Evolutionary conservation across 2,329 filamentous ascomycete species (phyloP).

Genomic region (Colletotrichum trifolii): DNA sequence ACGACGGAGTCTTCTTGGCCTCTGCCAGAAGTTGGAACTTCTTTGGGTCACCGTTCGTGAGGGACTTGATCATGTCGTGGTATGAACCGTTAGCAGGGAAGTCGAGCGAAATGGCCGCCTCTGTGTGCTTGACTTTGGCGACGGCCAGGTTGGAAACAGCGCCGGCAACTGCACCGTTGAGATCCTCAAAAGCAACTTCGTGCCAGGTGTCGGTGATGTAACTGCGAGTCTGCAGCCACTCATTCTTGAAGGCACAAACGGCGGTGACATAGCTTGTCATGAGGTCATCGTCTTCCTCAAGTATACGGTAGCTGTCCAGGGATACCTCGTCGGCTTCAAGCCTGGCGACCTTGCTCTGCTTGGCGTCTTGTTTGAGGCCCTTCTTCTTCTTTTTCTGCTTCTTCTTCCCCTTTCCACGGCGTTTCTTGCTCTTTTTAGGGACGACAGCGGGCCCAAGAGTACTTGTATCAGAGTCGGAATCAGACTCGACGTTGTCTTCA

Average conservation of each 20-base stretch:
- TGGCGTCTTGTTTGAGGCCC: slow-evolving; percentile 11
- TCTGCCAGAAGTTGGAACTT: slow-evolving; percentile 34
- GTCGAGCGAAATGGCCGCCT: slow-evolving; percentile 53
- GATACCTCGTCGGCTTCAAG: slow-evolving; percentile 49
- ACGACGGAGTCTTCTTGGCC: background rate
- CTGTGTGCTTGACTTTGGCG: slow-evolving; percentile 52
- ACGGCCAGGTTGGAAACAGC: slow-evolving; percentile 54
- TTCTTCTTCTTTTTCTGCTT: slow-evolving; percentile 34
- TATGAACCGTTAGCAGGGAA: slow-evolving; percentile 58
- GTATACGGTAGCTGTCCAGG: slow-evolving; percentile 56
- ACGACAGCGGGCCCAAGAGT: background rate
- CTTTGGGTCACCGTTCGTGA: slow-evolving; percentile 51
- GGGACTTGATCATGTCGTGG: slow-evolving; percentile 53
- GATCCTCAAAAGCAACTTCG: slow-evolving; percentile 54
- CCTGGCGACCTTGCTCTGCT: slow-evolving; percentile 32
- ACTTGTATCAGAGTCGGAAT: background rate
- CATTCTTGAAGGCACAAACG: slow-evolving; percentile 51
- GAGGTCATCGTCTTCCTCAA: slow-evolving; percentile 48
- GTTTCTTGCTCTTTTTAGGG: background rate
- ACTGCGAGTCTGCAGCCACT: slow-evolving; percentile 53
- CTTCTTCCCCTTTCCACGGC: background rate
- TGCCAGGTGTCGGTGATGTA: slow-evolving; percentile 54
- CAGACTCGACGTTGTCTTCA: background rate
- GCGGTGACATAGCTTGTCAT: slow-evolving; percentile 40
- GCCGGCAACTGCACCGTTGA: slow-evolving; percentile 59